Base-by-base conservation (phyloP, 83 land plant genomes). In the Thuja plicata region DNA sequence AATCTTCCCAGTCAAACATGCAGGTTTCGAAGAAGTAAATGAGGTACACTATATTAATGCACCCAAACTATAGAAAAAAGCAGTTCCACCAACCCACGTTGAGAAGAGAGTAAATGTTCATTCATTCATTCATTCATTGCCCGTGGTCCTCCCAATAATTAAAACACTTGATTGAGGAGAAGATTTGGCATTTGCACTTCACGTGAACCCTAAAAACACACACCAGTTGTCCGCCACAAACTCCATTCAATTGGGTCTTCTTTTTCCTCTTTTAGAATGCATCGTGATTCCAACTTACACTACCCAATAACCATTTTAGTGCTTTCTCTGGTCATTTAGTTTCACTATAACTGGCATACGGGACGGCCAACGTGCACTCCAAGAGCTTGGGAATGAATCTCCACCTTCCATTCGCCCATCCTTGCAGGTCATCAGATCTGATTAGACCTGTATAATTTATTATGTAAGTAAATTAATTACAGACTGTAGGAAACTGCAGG, bases 141-240 rank as follows among this genome's bases (percentile, higher is more conserved):
- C 86, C 86, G 34, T 46, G 86, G 86, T 83, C 86, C 86, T 50
- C 2, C 37, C 54, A 83, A 83, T 83, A 50, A 83, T 85, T 79
- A 52, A 34, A 32, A 15, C 16, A 15, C 16, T 45, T 85, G 66
- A 84, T 84, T 50, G 52, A 60, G 62, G 0, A 50, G 57, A 37
- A 16, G 50, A 84, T 30, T 48, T 43, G 45, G 45, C 45, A 43
- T 43, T 43, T 13, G 37, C 54, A 41, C 48, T 84, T 85, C 86
- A 85, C 86, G 86, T 85, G 86, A 85, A 85, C 37, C 62, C 86
- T 35, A 52, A 43, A 9, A 1, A 13, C 19, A 21, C 7, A 34
- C 52, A 32, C 86, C 86, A 85, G 86, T 85, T 85, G 86, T 85
- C 21, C 27, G 19, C 40, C 86, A 85, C 24, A 79, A 38, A 79